phyloP scores from a whole-genome alignment of 2,329 filamentous ascomycete species.

The Hirsutella thompsonii region DNA sequence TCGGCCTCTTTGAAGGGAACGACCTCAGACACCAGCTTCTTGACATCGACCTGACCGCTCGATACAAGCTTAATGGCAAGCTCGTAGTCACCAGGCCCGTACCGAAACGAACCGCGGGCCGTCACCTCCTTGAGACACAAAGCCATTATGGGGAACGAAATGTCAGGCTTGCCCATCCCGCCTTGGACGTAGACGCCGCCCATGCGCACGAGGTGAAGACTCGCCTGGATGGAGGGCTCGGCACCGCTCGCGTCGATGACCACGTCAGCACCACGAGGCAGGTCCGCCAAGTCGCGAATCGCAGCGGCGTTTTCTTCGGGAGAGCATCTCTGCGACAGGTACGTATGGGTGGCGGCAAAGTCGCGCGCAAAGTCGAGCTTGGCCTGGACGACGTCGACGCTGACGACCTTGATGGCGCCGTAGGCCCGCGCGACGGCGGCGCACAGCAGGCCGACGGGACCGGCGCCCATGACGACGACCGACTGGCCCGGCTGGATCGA shows the following conservation, averaged over 20 bases:
- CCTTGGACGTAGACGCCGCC: conserved; percentile 75
- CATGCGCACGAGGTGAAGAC: conserved; percentile 54
- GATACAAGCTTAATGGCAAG: conserved; percentile 68
- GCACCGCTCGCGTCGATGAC: conserved; percentile 74
- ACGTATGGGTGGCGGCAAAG: conserved; percentile 62
- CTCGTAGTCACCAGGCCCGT: conserved; percentile 77
- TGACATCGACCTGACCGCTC: conserved; percentile 62
- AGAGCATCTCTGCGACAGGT: conserved; percentile 46
- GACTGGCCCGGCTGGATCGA: conserved; percentile 58
- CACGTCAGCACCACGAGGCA: conserved; percentile 58
- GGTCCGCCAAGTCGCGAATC: conserved; percentile 48
- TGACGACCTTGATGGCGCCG: conserved; percentile 75
- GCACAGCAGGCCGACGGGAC: conserved; percentile 78
- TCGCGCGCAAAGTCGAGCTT: conserved; percentile 66
- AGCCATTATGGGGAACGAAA: conserved; percentile 84
- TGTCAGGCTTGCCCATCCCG: conserved; percentile 81
- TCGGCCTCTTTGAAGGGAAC: conserved; percentile 76
- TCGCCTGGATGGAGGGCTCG: conserved; percentile 64
- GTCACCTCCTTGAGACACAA: conserved; percentile 84
- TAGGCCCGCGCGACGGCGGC: conserved; percentile 74
- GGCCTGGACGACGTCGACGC: conserved; percentile 71
- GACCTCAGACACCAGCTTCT: conserved; percentile 65
- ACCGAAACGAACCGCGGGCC: conserved; percentile 78
- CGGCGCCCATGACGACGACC: conserved; percentile 77
- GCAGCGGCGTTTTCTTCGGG: conserved; percentile 63